A percentile compares a stretch with the other conserved stretches of the same genome.
Conservation (phyloP, 2,329 filamentous ascomycete genomes). For the Trichoderma citrinoviride region DNA sequence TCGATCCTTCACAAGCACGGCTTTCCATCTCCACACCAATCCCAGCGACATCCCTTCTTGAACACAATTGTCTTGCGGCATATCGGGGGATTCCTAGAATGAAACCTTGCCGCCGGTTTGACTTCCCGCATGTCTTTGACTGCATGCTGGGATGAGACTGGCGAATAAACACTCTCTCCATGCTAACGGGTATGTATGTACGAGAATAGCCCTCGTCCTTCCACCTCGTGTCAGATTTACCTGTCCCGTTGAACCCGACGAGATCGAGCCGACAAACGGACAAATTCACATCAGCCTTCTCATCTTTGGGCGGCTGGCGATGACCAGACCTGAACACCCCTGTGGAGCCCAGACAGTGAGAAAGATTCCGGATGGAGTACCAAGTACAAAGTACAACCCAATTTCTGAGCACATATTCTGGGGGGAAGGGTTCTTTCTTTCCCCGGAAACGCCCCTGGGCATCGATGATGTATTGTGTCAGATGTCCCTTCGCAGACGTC, state of each 20-base stretch:
- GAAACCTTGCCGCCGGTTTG: slow-evolving; percentile 7
- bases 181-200: too few species aligned
- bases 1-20: slow-evolving; percentile 14
- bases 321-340: too few species aligned
- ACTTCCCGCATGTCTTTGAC: neutral
- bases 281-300: neutral
- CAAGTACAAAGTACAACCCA: too few species aligned
- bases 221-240: neutral
- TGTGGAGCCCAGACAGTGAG: too few species aligned
- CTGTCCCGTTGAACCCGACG: neutral
- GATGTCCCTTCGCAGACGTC: neutral
- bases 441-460: neutral
- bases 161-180: neutral
- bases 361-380: too few species aligned
- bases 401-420: too few species aligned
- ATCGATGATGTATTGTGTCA: neutral
- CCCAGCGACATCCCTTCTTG: neutral
- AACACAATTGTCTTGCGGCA: neutral
- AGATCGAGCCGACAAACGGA: neutral
- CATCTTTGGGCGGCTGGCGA: neutral
- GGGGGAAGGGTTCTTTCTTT: too few species aligned
- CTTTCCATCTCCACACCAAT: slow-evolving; percentile 9
- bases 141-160: neutral
- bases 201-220: neutral
- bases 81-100: neutral